Percentiles rank a stretch among this genome's conserved stretches.
phyloP scores from a whole-genome alignment of 306 rosid species.

The Vigna trinervia region DNA sequence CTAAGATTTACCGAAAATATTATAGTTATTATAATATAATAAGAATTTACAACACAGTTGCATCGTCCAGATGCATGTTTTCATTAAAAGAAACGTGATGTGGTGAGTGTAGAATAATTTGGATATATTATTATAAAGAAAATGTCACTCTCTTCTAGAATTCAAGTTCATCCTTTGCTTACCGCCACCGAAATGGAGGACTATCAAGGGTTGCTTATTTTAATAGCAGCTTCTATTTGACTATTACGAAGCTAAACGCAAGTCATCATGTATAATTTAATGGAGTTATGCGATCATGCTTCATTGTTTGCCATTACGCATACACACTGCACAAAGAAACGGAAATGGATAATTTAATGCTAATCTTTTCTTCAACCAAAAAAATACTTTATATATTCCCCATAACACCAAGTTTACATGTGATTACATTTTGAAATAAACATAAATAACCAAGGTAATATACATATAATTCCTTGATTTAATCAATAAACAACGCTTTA shows the following conservation, averaged over 20 bases:
- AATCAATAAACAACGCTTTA: no score
- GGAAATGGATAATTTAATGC: no score
- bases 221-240: conserved; percentile 27
- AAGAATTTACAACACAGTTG: background rate
- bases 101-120: background rate
- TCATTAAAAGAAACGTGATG: background rate
- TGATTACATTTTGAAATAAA: no score
- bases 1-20: background rate
- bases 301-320: conserved; percentile 7
- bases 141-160: conserved; percentile 42
- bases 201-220: background rate
- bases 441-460: no score
- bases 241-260: background rate
- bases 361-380: no score
- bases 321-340: background rate
- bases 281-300: background rate
- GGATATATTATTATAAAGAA: background rate
- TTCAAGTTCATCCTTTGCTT: background rate
- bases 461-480: no score
- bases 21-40: background rate
- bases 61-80: background rate
- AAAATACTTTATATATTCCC: no score
- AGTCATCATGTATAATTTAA: background rate
- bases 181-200: conserved; percentile 43
- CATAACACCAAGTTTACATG: no score